phyloP scores from a whole-genome alignment of 2,329 filamentous ascomycete genomes.

The Tolypocladium sp. region DNA sequence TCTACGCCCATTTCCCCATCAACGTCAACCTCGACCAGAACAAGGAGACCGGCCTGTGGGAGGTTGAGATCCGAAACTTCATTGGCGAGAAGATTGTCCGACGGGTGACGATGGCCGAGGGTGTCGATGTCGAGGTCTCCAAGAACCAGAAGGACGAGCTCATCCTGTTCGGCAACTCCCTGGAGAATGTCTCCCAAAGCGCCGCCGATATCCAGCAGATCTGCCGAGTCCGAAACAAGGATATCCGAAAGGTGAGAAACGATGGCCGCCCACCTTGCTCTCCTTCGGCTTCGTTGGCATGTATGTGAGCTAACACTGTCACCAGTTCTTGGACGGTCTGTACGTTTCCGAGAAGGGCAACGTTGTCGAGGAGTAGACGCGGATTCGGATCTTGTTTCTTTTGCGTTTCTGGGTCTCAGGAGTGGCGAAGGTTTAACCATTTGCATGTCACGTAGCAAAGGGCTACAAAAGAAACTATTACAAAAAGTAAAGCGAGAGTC shows the following conservation, averaged over 20 bases:
- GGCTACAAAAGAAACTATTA: conserved; percentile 30
- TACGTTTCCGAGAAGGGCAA: conserved; percentile 99
- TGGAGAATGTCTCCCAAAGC: conserved; percentile 95
- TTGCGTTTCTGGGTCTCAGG: conserved; percentile 54
- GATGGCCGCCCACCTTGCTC: neutral
- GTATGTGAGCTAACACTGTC: conserved; percentile 12
- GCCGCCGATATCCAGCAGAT: conserved; percentile 99
- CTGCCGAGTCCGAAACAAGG: conserved; percentile 99
- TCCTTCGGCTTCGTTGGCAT: neutral
- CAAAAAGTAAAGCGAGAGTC: conserved; percentile 28
- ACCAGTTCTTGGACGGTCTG: conserved; percentile 96
- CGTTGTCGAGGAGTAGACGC: conserved; percentile 63
- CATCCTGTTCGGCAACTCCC: conserved; percentile 81
- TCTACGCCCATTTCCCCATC: conserved; percentile 99
- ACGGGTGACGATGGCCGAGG: conserved; percentile 77
- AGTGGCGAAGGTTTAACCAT: conserved; percentile 52
- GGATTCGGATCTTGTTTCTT: conserved; percentile 37
- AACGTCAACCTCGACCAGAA: conserved; percentile 99
- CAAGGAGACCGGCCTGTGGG: conserved; percentile 73
- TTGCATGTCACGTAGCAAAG: conserved; percentile 51
- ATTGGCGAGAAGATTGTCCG: conserved; percentile 99
- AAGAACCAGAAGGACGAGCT: conserved; percentile 97
- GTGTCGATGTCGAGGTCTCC: conserved; percentile 85
- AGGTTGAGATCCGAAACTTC: conserved; percentile 99
- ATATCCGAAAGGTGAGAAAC: conserved; percentile 88